Evolutionary conservation across 345 rosid genomes (phyloP).

Genomic region (Turritis glabra): DNA sequence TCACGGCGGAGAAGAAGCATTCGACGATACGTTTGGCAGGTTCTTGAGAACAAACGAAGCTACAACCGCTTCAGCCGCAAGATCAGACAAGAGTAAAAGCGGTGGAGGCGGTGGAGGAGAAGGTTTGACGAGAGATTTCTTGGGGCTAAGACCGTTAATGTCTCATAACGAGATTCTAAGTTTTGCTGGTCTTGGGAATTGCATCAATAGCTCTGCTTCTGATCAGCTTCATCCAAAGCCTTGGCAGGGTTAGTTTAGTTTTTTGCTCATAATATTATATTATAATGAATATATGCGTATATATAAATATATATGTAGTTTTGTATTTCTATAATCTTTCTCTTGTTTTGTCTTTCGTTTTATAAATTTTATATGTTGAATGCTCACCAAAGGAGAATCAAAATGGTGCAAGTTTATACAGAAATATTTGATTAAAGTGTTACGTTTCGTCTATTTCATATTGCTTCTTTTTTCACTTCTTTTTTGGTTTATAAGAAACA

Average conservation of each 20-base stretch:
- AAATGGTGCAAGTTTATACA: constrained; percentile 24
- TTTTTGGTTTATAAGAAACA: not conserved
- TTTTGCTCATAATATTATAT: not conserved
- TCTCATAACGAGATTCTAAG: constrained; percentile 74
- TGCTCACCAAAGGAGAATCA: constrained; percentile 16
- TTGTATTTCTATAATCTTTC: not conserved
- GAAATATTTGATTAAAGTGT: not conserved
- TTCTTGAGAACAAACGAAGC: constrained; percentile 43
- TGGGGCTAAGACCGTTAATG: constrained; percentile 64
- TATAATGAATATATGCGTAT: constrained; percentile 3
- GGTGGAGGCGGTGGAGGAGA: constrained; percentile 46
- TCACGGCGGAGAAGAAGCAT: constrained; percentile 33
- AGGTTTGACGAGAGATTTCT: constrained; percentile 84
- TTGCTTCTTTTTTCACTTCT: not conserved
- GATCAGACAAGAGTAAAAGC: constrained; percentile 22
- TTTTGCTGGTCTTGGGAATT: constrained; percentile 63
- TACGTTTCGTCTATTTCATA: not conserved
- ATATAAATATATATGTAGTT: constrained; percentile 2
- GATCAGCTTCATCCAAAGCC: constrained; percentile 56
- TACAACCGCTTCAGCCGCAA: constrained; percentile 3
- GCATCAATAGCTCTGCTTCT: constrained; percentile 48
- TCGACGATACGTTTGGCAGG: constrained; percentile 51
- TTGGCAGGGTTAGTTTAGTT: constrained; percentile 61
- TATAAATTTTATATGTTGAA: constrained; percentile 2
- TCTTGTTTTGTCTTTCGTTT: constrained; percentile 5